Base-by-base conservation (phyloP, 129 eudicot genomes). In the carrot (Daucus carota) region DNA sequence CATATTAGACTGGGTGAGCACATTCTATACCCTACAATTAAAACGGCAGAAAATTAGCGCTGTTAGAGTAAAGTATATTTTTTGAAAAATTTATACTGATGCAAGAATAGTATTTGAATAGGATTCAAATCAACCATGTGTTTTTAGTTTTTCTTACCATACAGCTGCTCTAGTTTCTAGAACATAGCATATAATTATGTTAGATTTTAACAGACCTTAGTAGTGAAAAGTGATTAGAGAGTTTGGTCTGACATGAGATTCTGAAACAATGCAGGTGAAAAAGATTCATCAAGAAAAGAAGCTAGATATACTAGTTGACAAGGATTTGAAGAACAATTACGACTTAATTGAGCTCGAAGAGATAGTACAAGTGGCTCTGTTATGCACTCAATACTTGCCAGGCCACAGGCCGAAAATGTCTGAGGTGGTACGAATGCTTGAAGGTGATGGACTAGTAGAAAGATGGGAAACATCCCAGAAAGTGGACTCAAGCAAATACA, bases 401-500 rank as follows among this genome's bases (percentile, higher is more conserved):
- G 88, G 90, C 42, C 75, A 82, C 75, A 87, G 97, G 59, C 97
- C 97, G 34, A 92, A 89, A 80, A 92, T 92, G 96, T 92, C 92
- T 24, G 97, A 89, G 80, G 97, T 92, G 33, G 95, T 92, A 60
- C 87, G 95, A 46, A 92, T 92, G 97, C 82, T 92, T 2, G 96
- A 92, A 86, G 97, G 97, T 0, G 97, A 92, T 20, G 97, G 97
- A 57, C 77, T 87, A 41, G 97, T 90, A 2, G 97, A 92, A 75
- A 92, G 92, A 85, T 92, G 97, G 97, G 97, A 92, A 72, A 89
- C 88, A 43, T 83, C 96, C 70, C 95, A 86, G 75, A 86, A 87
- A 70, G 81, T 83, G 17, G 96, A 92, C 69, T 28, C 92, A 60
- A 71, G 76, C 73, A 89, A 87, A 83, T 80, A 77, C 34, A 87